Base-by-base conservation (phyloP, 441 rosid species). In the Sinapis alba region DNA sequence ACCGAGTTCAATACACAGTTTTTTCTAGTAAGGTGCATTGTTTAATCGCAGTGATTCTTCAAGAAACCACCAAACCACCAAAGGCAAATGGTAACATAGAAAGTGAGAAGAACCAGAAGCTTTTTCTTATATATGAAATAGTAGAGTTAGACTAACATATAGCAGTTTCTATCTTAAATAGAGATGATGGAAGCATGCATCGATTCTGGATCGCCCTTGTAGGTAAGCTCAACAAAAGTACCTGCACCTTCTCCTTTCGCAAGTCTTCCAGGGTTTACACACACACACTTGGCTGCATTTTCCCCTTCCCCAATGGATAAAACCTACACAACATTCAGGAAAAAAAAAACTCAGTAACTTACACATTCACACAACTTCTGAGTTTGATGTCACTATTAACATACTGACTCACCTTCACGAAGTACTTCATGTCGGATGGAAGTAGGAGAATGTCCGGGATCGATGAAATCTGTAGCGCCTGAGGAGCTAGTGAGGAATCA, bases 201-300 rank as follows among this genome's bases (percentile, higher is more conserved):
- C 67, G 71, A 86, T 68, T 90, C 89, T 21, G 89, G 84, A 81
- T 83, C 79, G 6, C 93, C 93, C 24, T 74, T 76, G 81, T 86
- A 92, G 67, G 81, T 69, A 65, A 93, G 87, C 85, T 94, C 96
- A 13, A 78, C 94, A 61, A 96, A 96, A 71, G 97, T 93, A 73
- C 99, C 97, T 1, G 89, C 97, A 0, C 98, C 91, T 83, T 92
- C 97, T 76, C 98, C 99, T 78, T 92, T 89, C 32, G 98, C 86
- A 24, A 92, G 78, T 82, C 97, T 87, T 80, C 98, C 99, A 0
- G 99, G 99, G 83, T 96, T 96, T 50, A 94, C 80, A 65, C 98
- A 96, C 19, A 89, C 74, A 72, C 97, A 92, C 76, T 87, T 93
- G 61, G 12, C 83, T 53, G 77, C 84, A 45, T 87, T 89, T 77